Percentiles rank a stretch among this genome's conserved stretches.
Conservation (phyloP, 2,329 filamentous ascomycete species). For the Colletotrichum sp. region DNA sequence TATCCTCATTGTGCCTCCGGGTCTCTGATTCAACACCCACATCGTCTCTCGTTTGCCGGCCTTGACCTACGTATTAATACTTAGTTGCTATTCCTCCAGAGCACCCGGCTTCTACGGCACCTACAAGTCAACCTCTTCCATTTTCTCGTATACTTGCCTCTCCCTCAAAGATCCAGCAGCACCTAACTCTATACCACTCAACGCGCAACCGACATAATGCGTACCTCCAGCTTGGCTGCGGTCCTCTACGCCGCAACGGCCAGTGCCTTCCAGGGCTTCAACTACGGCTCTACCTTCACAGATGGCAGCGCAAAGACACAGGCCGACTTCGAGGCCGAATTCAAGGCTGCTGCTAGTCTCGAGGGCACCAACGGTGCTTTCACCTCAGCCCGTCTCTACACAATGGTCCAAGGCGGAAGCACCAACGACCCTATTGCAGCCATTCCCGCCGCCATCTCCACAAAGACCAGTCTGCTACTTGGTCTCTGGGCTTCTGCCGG, state of each 20-base stretch:
- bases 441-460: conserved; percentile 83
- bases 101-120: background rate
- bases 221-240: conserved; percentile 21
- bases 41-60: background rate
- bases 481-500: conserved; percentile 84
- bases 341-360: conserved; percentile 68
- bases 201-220: background rate
- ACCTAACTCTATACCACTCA: background rate
- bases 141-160: background rate
- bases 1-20: background rate
- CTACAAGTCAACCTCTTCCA: background rate
- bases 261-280: conserved; percentile 68
- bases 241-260: conserved; percentile 38
- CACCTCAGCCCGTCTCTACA: conserved; percentile 76
- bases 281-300: conserved; percentile 70
- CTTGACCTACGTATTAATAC: background rate
- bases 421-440: conserved; percentile 70
- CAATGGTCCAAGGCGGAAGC: conserved; percentile 74
- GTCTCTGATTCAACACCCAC: background rate
- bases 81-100: background rate
- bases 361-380: conserved; percentile 66
- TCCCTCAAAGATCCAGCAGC: background rate
- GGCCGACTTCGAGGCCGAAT: conserved; percentile 72
- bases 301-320: conserved; percentile 65
- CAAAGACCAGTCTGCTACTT: conserved; percentile 79